phyloP scores from a whole-genome alignment of 2,329 filamentous ascomycete genomes.

The Achaetomium macrosporum region DNA sequence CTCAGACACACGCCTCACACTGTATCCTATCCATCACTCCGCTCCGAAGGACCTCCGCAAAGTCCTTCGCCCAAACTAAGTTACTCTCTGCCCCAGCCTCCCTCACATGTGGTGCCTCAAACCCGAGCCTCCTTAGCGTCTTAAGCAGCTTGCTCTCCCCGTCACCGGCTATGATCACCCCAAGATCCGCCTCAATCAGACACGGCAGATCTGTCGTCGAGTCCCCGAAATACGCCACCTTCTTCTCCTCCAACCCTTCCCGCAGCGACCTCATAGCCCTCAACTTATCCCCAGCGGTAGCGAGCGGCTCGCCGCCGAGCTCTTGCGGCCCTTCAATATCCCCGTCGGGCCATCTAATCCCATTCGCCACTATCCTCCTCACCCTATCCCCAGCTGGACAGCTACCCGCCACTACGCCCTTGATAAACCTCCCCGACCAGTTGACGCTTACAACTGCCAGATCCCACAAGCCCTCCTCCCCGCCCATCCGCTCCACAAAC shows the following conservation, averaged over 20 bases:
- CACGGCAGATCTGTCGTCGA: conserved; percentile 53
- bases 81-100: conserved; percentile 13
- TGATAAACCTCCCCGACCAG: conserved; percentile 22
- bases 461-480: not conserved
- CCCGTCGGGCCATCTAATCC: conserved; percentile 31
- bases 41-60: conserved; percentile 35
- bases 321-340: conserved; percentile 36
- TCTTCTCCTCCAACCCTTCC: conserved; percentile 14
- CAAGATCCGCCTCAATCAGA: conserved; percentile 36
- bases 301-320: conserved; percentile 16
- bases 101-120: conserved; percentile 34
- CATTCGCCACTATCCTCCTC: conserved; percentile 17
- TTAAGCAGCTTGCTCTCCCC: conserved; percentile 31
- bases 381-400: not conserved
- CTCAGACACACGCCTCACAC: not conserved
- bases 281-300: conserved; percentile 21
- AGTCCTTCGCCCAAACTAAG: conserved; percentile 40
- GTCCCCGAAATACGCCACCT: conserved; percentile 52
- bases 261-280: conserved; percentile 16
- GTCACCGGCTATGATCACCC: conserved; percentile 42
- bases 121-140: conserved; percentile 34
- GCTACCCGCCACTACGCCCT: conserved; percentile 16
- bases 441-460: conserved; percentile 24
- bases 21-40: conserved; percentile 13
- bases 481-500: conserved; percentile 22